phyloP scores from a whole-genome alignment of 441 rosid genomes.

The Gossypium schwendimanii region DNA sequence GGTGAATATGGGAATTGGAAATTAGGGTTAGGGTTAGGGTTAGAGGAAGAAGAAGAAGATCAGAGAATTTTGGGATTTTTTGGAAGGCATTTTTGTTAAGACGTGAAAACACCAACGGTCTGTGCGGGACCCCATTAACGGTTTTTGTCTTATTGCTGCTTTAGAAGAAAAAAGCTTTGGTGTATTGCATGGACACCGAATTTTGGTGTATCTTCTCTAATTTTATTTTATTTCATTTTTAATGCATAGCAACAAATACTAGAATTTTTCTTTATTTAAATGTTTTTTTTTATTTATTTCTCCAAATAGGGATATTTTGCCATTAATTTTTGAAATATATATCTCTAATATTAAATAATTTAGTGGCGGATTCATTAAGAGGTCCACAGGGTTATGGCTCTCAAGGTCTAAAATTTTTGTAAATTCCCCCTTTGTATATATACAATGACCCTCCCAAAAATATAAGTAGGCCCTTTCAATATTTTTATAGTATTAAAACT shows the following conservation, averaged over 20 bases:
- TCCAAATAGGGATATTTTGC: no score
- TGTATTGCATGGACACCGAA: background rate
- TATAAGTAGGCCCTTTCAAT: no score
- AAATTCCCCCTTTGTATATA: no score
- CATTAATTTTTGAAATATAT: no score
- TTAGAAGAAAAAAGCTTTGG: background rate
- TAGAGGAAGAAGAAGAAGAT: background rate
- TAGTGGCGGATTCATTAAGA: no score
- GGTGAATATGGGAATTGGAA: background rate
- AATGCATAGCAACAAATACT: background rate
- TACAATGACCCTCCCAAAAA: no score
- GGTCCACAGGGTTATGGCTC: no score
- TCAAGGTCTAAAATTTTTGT: no score
- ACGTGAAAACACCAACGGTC: constrained; percentile 31
- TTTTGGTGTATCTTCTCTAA: background rate
- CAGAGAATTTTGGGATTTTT: background rate
- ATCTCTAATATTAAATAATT: no score
- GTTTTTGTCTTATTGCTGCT: background rate
- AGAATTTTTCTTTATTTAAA: no score
- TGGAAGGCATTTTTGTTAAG: background rate
- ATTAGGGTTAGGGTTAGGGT: constrained; percentile 17
- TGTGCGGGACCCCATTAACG: constrained; percentile 28
- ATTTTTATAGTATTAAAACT: no score
- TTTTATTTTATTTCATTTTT: background rate
- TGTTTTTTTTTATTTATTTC: background rate